Base-by-base conservation (phyloP, 805 yeast genomes). In the Metschnikowia gruessii region DNA sequence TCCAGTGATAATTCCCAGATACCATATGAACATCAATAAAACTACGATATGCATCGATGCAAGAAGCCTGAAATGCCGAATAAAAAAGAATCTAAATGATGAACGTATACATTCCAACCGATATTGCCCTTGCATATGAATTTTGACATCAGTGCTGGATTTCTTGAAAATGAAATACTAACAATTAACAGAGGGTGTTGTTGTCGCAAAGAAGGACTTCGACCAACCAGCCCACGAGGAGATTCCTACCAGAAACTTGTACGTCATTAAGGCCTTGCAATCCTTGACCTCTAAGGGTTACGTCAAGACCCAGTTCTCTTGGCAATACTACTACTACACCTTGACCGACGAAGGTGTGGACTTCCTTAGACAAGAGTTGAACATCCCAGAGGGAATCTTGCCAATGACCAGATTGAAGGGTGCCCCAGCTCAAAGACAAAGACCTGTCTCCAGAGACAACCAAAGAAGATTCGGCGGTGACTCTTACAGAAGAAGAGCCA, bases 291-390 rank as follows among this genome's bases (percentile, higher is more conserved):
- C 99, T 58, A 89, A 86, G 79, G 99, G 99, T 76, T 94, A 70
- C 85, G 98, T 94, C 78, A 90, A 92, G 88, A 94, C 99, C 68
- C 98, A 90, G 81, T 94, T 92, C 86, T 92, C 98, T 70, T 94
- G 99, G 99, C 97, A 91, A 85, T 89, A 89, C 85, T 94, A 94
- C 82, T 94, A 94, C 96, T 94, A 94, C 95, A 89, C 99, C 82
- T 87, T 94, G 74, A 94, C 98, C 74, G 98, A 94, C 74, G 97
- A 88, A 79, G 99, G 99, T 85, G 92, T 94, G 61, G 96, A 90
- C 73, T 94, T 81, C 87, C 86, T 94, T 72, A 87, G 97, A 81
- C 90, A 88, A 74, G 94, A 90, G 88, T 86, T 94, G 77, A 90
- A 91, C 85, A 83, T 94, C 69, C 99, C 99, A 80, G 95, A 87